Evolutionary conservation across 2,329 filamentous ascomycete species (phyloP).

Genomic region (Aspergillus fischeri): DNA sequence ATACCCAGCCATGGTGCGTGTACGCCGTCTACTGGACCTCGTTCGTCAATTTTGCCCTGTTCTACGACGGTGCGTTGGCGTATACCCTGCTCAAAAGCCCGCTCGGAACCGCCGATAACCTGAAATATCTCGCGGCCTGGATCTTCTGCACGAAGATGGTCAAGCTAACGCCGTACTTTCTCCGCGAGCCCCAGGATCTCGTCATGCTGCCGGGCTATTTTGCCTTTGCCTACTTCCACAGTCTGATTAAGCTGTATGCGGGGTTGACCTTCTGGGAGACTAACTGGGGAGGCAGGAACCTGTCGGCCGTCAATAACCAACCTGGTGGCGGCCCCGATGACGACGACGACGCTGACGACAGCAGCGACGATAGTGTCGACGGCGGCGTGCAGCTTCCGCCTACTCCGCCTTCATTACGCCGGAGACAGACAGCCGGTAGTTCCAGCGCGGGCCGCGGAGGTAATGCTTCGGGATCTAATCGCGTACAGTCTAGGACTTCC

Average conservation of each 20-base stretch:
- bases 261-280: constrained; percentile 50
- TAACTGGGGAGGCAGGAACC: constrained; percentile 41
- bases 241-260: constrained; percentile 55
- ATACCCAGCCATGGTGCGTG: constrained; percentile 47
- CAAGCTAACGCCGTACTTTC: constrained; percentile 54
- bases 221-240: constrained; percentile 56
- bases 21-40: constrained; percentile 55
- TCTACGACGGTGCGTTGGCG: constrained; percentile 49
- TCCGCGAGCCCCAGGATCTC: constrained; percentile 50
- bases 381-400: neutral
- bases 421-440: neutral
- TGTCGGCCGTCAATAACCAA: constrained; percentile 15
- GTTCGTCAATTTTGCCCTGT: constrained; percentile 53
- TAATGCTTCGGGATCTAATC: neutral
- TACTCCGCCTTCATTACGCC: neutral
- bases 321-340: neutral
- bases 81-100: constrained; percentile 26
- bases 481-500: no score
- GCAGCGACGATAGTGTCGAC: neutral
- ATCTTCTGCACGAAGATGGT: constrained; percentile 54
- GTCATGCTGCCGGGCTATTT: constrained; percentile 48
- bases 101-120: neutral
- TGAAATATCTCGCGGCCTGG: constrained; percentile 37
- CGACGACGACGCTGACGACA: neutral
- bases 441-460: neutral